Evolutionary conservation across 2,329 filamentous ascomycete genomes (phyloP), one percentile per base, ranked within the genome.

Genomic region (Cytospora leucostoma): DNA sequence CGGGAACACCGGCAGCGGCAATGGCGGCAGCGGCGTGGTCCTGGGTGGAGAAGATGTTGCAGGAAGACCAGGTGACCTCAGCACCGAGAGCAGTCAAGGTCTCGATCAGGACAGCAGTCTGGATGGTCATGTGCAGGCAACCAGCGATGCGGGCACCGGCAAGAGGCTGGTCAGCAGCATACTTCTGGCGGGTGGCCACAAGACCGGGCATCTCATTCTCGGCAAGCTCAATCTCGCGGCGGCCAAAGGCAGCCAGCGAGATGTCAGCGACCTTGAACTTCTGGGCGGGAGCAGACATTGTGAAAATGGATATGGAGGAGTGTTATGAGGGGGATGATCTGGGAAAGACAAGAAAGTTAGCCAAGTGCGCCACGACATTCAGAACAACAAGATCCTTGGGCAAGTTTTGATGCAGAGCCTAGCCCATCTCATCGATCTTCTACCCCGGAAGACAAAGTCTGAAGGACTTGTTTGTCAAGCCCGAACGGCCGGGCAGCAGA

Each of bases 11-110:
- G 61, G 88, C 84, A 63, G 94, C 95, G 72, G 95, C 95, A 82
- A 99, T 97, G 78, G 95, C 95, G 70, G 95, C 93, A 61, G 95
- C 95, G 74, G 95, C 95, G 82, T 98, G 94, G 83, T 98, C 95
- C 82, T 97, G 94, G 73, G 94, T 98, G 78, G 91, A 95, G 90
- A 97, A 99, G 82, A 99, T 98, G 88, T 99, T 98, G 90, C 95
- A 99, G 73, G 91, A 95, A 67, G 94, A 91, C 95, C 95, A 98
- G 77, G 95, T 99, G 74, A 98, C 91, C 87, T 98, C 95, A 74
- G 95, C 95, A 82, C 95, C 95, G 74, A 99, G 92, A 71, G 89
- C 84, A 74, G 86, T 91, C 77, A 99, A 89, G 70, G 95, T 99
- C 89, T 99, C 95, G 80, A 99, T 99, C 75, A 99, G 89, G 76